Evolutionary conservation across 495 filamentous ascomycete genomes (phyloP).

Genomic region (Terfezia boudieri): DNA sequence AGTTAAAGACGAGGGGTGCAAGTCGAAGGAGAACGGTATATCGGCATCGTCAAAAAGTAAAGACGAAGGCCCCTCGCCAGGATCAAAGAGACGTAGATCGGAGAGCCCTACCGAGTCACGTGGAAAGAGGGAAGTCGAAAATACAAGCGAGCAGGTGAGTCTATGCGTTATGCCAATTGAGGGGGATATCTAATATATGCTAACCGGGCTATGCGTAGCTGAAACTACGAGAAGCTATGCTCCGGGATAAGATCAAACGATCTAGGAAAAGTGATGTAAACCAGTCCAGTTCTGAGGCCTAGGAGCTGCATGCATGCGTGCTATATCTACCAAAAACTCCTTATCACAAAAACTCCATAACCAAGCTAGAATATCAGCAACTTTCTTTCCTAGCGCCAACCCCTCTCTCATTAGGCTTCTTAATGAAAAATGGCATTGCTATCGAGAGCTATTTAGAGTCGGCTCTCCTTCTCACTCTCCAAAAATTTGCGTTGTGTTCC

Average conservation of each 20-base stretch:
- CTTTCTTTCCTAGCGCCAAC: too few species aligned
- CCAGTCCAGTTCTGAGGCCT: too few species aligned
- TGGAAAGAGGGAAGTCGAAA: not conserved
- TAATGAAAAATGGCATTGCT: too few species aligned
- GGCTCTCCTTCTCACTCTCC: too few species aligned
- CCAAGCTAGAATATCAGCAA: too few species aligned
- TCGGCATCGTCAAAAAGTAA: conserved; percentile 18
- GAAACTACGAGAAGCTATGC: conserved; percentile 40
- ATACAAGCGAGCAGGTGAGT: not conserved
- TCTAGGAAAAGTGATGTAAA: conserved; percentile 7
- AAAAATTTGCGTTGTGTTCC: too few species aligned
- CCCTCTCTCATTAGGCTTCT: too few species aligned
- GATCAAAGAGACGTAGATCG: not conserved
- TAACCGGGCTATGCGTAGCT: not conserved
- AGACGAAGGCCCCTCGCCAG: not conserved
- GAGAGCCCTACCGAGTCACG: not conserved
- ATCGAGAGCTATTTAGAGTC: too few species aligned
- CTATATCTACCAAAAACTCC: too few species aligned
- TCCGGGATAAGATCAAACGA: conserved; percentile 41
- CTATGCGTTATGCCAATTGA: not conserved
- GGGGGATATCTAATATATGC: not conserved
- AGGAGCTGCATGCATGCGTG: too few species aligned
- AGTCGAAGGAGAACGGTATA: conserved; percentile 19
- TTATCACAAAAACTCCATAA: too few species aligned
- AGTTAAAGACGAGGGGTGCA: not conserved